Evolutionary conservation across 176 grass and related monocot species (phyloP).

Genomic region (Eragrostis curvula): DNA sequence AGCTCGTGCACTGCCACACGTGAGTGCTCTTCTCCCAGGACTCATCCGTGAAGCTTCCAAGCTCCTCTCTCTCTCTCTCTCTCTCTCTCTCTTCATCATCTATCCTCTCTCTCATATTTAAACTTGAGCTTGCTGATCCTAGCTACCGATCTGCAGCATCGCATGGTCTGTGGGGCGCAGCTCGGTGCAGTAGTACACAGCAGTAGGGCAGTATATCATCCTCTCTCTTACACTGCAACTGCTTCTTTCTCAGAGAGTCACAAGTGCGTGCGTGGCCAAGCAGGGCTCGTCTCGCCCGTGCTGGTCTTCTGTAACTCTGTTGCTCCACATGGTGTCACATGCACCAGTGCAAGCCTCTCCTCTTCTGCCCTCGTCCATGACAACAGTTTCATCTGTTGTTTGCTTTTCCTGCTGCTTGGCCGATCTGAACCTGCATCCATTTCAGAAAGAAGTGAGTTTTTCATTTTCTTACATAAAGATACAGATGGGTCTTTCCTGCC

Average conservation of each 20-base stretch:
- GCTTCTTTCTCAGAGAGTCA: conserved; percentile 37
- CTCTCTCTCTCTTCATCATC: not conserved
- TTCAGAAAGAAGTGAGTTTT: conserved; percentile 11
- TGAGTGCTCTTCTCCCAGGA: conserved; percentile 56
- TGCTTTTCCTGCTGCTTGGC: conserved; percentile 29
- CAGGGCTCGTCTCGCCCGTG: conserved; percentile 33
- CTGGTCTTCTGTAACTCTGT: conserved; percentile 59
- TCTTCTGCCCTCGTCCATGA: conserved; percentile 5
- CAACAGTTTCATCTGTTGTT: conserved; percentile 47
- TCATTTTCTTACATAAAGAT: not conserved
- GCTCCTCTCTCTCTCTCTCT: conserved; percentile 1
- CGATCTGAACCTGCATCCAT: conserved; percentile 47
- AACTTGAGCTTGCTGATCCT: conserved; percentile 53
- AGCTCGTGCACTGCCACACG: conserved; percentile 72
- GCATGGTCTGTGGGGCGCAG: conserved; percentile 41
- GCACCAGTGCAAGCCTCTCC: conserved; percentile 19
- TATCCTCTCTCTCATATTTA: conserved; percentile 37
- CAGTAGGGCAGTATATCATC: conserved; percentile 17
- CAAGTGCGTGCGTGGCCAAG: conserved; percentile 48
- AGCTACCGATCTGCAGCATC: conserved; percentile 49
- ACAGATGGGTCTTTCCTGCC: conserved; percentile 24
- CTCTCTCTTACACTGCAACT: conserved; percentile 16
- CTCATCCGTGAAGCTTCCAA: conserved; percentile 85
- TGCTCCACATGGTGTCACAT: conserved; percentile 75
- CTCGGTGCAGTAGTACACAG: conserved; percentile 13